Conservation (phyloP, 495 filamentous ascomycete species). For the Pyrenula aspistea region DNA sequence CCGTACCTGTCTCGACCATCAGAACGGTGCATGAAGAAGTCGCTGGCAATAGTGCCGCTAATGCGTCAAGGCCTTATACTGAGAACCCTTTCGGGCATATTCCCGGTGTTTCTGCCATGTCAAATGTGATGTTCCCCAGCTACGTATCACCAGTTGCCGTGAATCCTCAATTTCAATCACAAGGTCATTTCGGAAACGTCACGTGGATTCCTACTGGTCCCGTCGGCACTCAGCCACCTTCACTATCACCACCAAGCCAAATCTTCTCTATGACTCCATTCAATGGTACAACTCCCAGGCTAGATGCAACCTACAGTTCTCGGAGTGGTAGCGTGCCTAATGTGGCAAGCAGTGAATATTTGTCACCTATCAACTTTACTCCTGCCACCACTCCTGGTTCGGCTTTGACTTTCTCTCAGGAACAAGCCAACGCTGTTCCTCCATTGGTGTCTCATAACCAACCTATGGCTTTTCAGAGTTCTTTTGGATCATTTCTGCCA, state of each 20-base stretch:
- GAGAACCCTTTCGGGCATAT: slow-evolving; percentile 1
- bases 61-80: neutral
- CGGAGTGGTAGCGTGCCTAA: neutral
- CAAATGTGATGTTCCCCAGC: neutral
- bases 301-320: neutral
- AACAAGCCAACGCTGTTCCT: neutral
- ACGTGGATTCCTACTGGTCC: neutral
- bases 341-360: neutral
- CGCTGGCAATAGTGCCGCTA: neutral
- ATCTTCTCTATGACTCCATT: neutral
- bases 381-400: neutral
- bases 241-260: neutral
- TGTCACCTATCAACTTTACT: neutral
- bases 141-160: neutral
- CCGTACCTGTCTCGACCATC: neutral
- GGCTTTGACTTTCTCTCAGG: neutral
- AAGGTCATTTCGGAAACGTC: neutral
- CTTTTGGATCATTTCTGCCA: neutral
- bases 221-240: neutral
- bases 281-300: neutral
- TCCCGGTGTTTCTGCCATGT: slow-evolving; percentile 8
- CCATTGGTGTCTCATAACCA: neutral
- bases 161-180: neutral
- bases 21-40: neutral
- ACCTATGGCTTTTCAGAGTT: neutral